Percentiles rank a stretch among this genome's conserved stretches.
Conservation (phyloP, 352 stramenopile genomes). For the Pythium rhizo-oryzae region DNA sequence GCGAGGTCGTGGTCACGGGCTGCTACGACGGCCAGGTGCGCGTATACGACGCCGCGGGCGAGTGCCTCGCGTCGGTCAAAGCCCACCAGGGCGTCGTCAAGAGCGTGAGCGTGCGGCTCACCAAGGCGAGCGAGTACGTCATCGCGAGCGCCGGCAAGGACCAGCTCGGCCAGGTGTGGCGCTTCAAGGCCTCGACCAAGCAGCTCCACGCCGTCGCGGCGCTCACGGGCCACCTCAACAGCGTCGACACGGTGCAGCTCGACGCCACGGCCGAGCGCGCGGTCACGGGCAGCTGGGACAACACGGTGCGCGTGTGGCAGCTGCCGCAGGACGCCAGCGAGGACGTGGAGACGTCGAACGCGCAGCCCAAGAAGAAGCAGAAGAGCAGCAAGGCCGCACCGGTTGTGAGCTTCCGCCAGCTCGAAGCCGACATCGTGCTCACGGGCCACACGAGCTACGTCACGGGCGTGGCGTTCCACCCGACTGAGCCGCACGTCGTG, state of each 20-base stretch:
- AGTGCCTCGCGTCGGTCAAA: slow-evolving; percentile 65
- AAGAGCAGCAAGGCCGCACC: slow-evolving; percentile 39
- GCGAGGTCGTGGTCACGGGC: slow-evolving; percentile 65
- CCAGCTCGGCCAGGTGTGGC: slow-evolving; percentile 73
- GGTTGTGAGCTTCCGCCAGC: slow-evolving; percentile 62
- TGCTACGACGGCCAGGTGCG: slow-evolving; percentile 89
- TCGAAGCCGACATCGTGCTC: slow-evolving; percentile 76
- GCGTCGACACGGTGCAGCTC: slow-evolving; percentile 65
- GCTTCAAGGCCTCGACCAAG: slow-evolving; percentile 38
- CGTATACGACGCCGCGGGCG: slow-evolving; percentile 63
- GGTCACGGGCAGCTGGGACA: slow-evolving; percentile 82
- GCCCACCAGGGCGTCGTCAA: slow-evolving; percentile 82
- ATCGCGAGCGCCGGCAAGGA: slow-evolving; percentile 82
- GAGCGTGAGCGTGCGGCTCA: slow-evolving; percentile 46
- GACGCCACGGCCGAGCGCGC: slow-evolving; percentile 40
- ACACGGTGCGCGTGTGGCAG: slow-evolving; percentile 81
- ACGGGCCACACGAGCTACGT: slow-evolving; percentile 80
- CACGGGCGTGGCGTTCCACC: slow-evolving; percentile 73
- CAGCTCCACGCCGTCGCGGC: slow-evolving; percentile 54
- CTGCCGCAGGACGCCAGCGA: slow-evolving; percentile 24
- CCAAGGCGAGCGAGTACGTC: slow-evolving; percentile 47
- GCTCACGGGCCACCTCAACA: slow-evolving; percentile 80
- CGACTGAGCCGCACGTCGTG: slow-evolving; percentile 50
- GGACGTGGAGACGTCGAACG: slow-evolving; percentile 27
- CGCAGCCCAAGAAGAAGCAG: slow-evolving; percentile 71